These are phyloP conservation scores for Mortierella sp. DNA, from an alignment of 371 early-diverging fungal genomes.

Conservation along the genomic window DNA sequence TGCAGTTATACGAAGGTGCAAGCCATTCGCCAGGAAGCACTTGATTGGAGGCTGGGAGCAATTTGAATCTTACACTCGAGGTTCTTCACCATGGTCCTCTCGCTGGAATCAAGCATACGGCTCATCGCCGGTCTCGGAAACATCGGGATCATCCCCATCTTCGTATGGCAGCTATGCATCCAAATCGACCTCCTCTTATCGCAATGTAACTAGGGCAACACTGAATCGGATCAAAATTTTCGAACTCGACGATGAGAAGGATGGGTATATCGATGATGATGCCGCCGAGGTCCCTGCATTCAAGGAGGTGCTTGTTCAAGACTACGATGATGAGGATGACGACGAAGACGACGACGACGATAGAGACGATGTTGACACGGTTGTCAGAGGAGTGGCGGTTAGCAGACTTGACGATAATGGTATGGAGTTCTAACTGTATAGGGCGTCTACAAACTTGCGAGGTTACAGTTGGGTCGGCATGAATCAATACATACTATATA, in stretches of 20 bases:
- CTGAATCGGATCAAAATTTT: conserved; percentile 2
- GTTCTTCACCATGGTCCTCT: neutral
- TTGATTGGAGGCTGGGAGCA: conserved; percentile 2
- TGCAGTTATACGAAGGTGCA: conserved; percentile 18
- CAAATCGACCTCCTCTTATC: neutral
- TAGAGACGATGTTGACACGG: neutral
- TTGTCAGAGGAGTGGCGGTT: no score
- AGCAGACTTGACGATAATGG: no score
- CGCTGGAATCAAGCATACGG: no score
- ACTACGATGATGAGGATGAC: neutral
- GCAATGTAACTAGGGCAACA: conserved; percentile 3
- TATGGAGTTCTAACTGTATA: no score
- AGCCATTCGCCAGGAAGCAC: conserved; percentile 24
- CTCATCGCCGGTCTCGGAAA: neutral
- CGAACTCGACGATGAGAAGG: conserved; percentile 1
- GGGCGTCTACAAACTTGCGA: no score
- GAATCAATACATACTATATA: no score
- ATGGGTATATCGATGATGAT: no score
- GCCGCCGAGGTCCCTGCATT: neutral
- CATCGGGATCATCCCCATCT: neutral
- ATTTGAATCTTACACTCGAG: neutral
- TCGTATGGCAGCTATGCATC: neutral
- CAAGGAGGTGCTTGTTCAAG: neutral
- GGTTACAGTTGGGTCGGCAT: no score
- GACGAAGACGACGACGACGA: neutral